Percentiles rank a stretch among this genome's conserved stretches.
phyloP scores from a whole-genome alignment of 139 green algal species.

The Coelastrella sp. region DNA sequence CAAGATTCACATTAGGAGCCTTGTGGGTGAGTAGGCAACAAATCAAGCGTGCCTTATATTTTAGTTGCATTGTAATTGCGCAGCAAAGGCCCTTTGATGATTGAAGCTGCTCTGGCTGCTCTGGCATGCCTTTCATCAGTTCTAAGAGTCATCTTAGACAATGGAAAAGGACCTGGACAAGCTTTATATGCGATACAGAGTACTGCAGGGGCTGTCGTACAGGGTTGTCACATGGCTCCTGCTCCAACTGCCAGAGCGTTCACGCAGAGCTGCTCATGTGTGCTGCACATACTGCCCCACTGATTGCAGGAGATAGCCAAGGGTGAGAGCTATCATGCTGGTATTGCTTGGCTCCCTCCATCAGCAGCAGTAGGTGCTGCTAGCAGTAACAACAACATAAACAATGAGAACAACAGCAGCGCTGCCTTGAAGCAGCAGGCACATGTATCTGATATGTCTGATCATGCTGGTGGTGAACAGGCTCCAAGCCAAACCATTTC shows the following conservation, averaged over 20 bases:
- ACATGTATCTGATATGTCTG: background rate
- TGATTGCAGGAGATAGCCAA: slow-evolving; percentile 12
- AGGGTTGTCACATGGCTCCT: no score
- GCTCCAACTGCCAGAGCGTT: no score
- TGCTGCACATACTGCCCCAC: no score
- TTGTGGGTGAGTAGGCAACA: slow-evolving; percentile 11
- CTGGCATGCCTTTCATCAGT: background rate
- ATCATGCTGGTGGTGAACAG: background rate
- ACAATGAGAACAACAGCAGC: background rate
- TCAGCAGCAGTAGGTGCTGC: background rate
- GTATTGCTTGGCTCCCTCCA: slow-evolving; percentile 32
- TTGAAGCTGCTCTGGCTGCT: background rate
- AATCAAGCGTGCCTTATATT: no score
- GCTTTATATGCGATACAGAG: no score
- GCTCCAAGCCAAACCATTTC: background rate
- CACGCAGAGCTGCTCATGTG: no score
- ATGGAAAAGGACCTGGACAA: no score
- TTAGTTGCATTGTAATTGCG: no score
- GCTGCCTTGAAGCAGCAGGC: no score
- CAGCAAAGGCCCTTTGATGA: no score
- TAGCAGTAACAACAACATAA: background rate
- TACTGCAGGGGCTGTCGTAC: no score
- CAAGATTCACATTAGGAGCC: slow-evolving; percentile 76
- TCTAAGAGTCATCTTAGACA: no score
- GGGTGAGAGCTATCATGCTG: background rate